Evolutionary conservation across 2,329 filamentous ascomycete genomes (phyloP).

Genomic region (Pseudogymnoascus sp.): DNA sequence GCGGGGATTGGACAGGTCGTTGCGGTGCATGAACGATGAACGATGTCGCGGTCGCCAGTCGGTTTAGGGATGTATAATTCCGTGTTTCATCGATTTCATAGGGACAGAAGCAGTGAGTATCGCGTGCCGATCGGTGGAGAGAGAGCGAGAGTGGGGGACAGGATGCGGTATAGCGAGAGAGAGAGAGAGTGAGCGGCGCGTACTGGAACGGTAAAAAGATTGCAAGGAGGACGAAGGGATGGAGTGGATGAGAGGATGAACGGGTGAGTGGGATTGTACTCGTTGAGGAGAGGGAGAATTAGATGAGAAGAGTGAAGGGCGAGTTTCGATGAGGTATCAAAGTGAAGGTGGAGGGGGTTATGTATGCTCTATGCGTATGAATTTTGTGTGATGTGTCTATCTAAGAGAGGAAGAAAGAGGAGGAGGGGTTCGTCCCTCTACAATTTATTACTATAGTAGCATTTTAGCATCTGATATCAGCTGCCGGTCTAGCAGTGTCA

Average conservation of each 20-base stretch:
- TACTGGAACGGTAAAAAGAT: background rate
- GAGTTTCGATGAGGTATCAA: background rate
- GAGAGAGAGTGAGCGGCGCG: background rate
- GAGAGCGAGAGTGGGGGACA: background rate
- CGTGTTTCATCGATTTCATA: background rate
- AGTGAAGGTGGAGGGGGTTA: background rate
- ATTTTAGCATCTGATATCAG: background rate
- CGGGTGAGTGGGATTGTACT: background rate
- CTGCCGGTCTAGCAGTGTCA: background rate
- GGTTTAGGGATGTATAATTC: background rate
- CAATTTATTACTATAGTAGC: background rate
- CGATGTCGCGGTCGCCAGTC: background rate
- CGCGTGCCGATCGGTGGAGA: background rate
- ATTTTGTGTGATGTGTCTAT: background rate
- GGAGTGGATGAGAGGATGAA: background rate
- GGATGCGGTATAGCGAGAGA: background rate
- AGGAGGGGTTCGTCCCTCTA: background rate
- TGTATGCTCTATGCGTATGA: background rate
- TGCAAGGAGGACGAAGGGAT: background rate
- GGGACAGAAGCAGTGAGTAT: background rate
- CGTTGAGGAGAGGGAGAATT: background rate
- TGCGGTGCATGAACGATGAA: background rate
- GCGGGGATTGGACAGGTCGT: background rate
- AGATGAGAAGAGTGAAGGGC: background rate
- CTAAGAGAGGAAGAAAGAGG: background rate